Percentiles rank a stretch among this genome's conserved stretches.
Evolutionary conservation across 2,329 filamentous ascomycete genomes (phyloP).

Genomic region (Sporothrix euskadiensis): DNA sequence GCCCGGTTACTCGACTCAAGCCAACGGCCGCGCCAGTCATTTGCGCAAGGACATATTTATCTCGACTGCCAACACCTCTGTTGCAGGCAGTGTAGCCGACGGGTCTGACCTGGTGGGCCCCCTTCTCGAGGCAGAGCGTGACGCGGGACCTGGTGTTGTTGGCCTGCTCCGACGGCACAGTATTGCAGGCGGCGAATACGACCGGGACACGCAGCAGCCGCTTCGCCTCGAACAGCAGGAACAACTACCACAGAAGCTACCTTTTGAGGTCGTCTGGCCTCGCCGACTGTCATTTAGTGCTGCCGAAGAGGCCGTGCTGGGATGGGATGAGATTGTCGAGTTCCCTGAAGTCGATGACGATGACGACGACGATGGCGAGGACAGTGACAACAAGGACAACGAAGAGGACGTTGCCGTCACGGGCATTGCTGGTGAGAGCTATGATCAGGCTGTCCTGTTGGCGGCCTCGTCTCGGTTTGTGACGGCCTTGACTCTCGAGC

Average conservation of each 20-base stretch:
- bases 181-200: constrained; percentile 41
- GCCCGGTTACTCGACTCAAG: neutral
- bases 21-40: constrained; percentile 41
- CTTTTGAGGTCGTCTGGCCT: constrained; percentile 53
- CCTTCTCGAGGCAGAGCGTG: constrained; percentile 51
- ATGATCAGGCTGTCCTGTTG: constrained; percentile 9
- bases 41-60: constrained; percentile 47
- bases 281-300: constrained; percentile 74
- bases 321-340: constrained; percentile 60
- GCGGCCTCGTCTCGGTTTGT: constrained; percentile 40
- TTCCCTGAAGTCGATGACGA: constrained; percentile 37
- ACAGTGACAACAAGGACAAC: constrained; percentile 31
- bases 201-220: neutral
- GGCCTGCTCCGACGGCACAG: constrained; percentile 65
- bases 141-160: constrained; percentile 40
- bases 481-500: constrained; percentile 55
- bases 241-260: constrained; percentile 5
- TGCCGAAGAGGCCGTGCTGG: constrained; percentile 71
- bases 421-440: constrained; percentile 12
- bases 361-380: constrained; percentile 25
- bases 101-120: constrained; percentile 61
- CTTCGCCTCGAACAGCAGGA: neutral
- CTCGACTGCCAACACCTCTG: constrained; percentile 52
- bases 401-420: constrained; percentile 32
- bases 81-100: constrained; percentile 59